Evolutionary conservation across 495 filamentous ascomycete species (phyloP), one percentile per base, ranked within the genome.

Genomic region (Apodospora peruviana): DNA sequence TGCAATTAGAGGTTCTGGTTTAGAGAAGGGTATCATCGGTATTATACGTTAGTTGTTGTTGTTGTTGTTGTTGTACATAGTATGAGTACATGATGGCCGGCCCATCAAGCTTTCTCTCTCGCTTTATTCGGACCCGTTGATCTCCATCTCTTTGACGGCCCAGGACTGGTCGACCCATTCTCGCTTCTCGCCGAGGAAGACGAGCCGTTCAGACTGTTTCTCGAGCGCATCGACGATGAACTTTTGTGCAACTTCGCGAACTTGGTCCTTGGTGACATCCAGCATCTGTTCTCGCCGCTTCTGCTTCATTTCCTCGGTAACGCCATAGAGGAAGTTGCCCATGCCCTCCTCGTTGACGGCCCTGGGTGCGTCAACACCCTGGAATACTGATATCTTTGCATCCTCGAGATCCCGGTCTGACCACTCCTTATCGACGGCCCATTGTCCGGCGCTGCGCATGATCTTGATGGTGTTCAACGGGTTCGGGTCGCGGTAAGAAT

Each of bases 401-500:
- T 97, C 94, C 64, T 96, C 91, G 12, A 98, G 75, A 59, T 97
- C 91, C 17, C 82, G 83, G 19, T 84, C 84, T 0, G 84, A 84
- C 93, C 93, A 98, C 45, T 83, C 65, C 52, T 85, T 86, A 54
- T 94, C 85, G 42, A 85, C 70, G 5, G 94, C 94, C 77, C 87
- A 96, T 40, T 79, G 70, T 14, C 93, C 94, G 8, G 88, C 86
- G 53, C 84, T 84, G 18, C 75, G 70, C 80, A 97, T 95, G 40
- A 96, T 85, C 46, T 80, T 84, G 51, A 97, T 68, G 0, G 87
- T 87, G 64, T 95, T 96, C 48, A 82, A 71, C 8, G 94, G 90
- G 62, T 96, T 96, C n/a, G 94, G 93, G 67, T 98, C 93, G 14
- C 93, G 84, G 71, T 97, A 98, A 50, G 86, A 91, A 70, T 91